phyloP scores from a whole-genome alignment of 768 basidiomycete species.

The Leccinum subtestaceum region DNA sequence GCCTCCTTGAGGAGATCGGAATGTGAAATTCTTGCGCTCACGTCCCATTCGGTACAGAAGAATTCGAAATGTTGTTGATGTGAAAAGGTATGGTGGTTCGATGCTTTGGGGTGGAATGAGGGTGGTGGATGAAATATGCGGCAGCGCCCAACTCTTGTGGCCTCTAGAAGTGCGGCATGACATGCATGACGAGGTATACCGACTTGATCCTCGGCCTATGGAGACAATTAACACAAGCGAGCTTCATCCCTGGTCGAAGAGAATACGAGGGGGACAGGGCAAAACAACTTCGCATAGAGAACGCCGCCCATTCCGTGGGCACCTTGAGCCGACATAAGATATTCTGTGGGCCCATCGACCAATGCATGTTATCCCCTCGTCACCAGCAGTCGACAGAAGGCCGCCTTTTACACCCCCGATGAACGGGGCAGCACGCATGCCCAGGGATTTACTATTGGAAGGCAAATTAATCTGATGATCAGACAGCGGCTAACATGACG shows the following conservation, averaged over 20 bases:
- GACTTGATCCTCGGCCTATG: not conserved
- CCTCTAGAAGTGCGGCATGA: not conserved
- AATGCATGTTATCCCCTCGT: slow-evolving; percentile 19
- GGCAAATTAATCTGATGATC: slow-evolving; percentile 29
- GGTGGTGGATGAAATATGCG: slow-evolving; percentile 10
- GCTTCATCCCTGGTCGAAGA: not conserved
- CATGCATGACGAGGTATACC: slow-evolving; percentile 2
- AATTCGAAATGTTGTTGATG: slow-evolving; percentile 15
- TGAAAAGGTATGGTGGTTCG: slow-evolving; percentile 16
- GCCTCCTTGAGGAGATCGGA: slow-evolving; percentile 17
- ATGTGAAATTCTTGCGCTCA: slow-evolving; percentile 13
- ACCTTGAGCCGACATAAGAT: slow-evolving; percentile 4
- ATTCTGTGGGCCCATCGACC: slow-evolving; percentile 10
- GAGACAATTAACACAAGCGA: not conserved
- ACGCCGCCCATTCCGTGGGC: not conserved
- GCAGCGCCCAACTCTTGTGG: slow-evolving; percentile 1
- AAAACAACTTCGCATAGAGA: not conserved
- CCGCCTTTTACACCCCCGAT: slow-evolving; percentile 15
- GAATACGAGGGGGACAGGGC: not conserved
- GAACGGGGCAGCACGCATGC: slow-evolving; percentile 5
- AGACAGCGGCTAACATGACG: slow-evolving; percentile 14
- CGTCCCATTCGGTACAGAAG: not conserved
- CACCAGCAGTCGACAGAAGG: slow-evolving; percentile 20
- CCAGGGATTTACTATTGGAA: slow-evolving; percentile 23
- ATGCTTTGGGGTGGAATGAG: slow-evolving; percentile 10